Base-by-base conservation (phyloP, 306 rosid species). In the Cicer chorassanicum region DNA sequence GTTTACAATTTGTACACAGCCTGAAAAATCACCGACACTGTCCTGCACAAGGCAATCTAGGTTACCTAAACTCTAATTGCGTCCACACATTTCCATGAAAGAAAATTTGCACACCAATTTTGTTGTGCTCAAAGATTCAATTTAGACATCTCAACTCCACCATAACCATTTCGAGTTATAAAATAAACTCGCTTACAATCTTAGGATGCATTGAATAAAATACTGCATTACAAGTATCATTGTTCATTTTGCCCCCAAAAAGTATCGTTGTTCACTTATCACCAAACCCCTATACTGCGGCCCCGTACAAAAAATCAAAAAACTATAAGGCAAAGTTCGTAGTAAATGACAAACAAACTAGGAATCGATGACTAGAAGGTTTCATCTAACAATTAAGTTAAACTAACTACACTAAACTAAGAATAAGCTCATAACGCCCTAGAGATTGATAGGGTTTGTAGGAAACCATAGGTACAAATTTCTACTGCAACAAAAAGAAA, bases 331-430 rank as follows among this genome's bases (percentile, higher is more conserved):
- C 14, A 71, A 24, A 7, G 14, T 2, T 21, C 4, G 19, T 4
- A 41, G 34, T 9, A 45, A 39, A 73, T 13, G 13, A 59, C 3
- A 11, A 66, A 56, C 11, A 21, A 56, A 45, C 74, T 41, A 16
- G 9, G 59, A 46, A 44, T n/a, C 5, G 3, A 8, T 43, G 21
- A 38, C 3, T 12, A 44, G 68, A 53, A 24, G 67, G 44, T 8
- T 60, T 61, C 64, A 49, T 40, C 51, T 49, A 61, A 29, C 45
- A 74, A 80, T 12, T 4, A 74, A 65, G 9, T 44, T 48, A 42
- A 59, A 29, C 63, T 24, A 57, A 59, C 60, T 9, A 18, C 15
- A 56, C 65, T 54, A 50, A 65, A 79, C 53, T 16, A 54, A 24
- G 7, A 65, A 48, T 4, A 51, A 8, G 50, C 13, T 41, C 54